phyloP scores from a whole-genome alignment of 1,139 yeast genomes.

The Sugiyamaella pinicola region DNA sequence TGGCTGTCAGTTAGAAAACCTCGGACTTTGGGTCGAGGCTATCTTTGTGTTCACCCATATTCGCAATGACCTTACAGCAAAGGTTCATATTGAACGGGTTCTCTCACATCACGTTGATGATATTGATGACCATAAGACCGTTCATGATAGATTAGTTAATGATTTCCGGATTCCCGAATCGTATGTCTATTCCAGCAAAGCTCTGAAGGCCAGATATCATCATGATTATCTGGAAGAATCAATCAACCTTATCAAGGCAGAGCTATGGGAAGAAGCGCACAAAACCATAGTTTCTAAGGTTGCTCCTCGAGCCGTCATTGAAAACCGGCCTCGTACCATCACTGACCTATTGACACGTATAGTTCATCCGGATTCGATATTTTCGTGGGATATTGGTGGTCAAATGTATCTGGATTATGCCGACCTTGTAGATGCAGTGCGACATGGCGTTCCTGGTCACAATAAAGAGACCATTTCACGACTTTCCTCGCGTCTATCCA shows the following conservation, averaged over 20 bases:
- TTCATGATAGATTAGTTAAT: conserved; percentile 53
- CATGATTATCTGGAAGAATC: conserved; percentile 63
- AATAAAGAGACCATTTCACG: conserved; percentile 13
- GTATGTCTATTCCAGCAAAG: conserved; percentile 37
- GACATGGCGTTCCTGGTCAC: background rate
- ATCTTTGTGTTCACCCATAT: conserved; percentile 62
- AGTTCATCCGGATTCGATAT: conserved; percentile 44
- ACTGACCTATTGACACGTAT: conserved; percentile 49
- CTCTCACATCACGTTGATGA: conserved; percentile 52
- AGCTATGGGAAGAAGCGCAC: conserved; percentile 66
- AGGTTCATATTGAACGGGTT: conserved; percentile 48
- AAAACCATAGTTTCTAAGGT: conserved; percentile 54
- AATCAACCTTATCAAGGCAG: conserved; percentile 63
- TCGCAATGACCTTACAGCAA: conserved; percentile 48
- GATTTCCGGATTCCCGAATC: conserved; percentile 40
- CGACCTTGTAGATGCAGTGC: conserved; percentile 14
- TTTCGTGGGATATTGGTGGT: conserved; percentile 58
- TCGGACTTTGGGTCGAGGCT: conserved; percentile 61
- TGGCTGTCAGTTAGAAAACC: conserved; percentile 55
- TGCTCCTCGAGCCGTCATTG: conserved; percentile 68
- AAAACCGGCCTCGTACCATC: conserved; percentile 46
- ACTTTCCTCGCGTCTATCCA: conserved; percentile 40
- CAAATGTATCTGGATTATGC: conserved; percentile 43
- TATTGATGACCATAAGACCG: conserved; percentile 45
- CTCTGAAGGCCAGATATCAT: conserved; percentile 45